A percentile compares a stretch with the other conserved stretches of the same genome.
phyloP scores from a whole-genome alignment of 768 basidiomycete species.

The Russula foetens region DNA sequence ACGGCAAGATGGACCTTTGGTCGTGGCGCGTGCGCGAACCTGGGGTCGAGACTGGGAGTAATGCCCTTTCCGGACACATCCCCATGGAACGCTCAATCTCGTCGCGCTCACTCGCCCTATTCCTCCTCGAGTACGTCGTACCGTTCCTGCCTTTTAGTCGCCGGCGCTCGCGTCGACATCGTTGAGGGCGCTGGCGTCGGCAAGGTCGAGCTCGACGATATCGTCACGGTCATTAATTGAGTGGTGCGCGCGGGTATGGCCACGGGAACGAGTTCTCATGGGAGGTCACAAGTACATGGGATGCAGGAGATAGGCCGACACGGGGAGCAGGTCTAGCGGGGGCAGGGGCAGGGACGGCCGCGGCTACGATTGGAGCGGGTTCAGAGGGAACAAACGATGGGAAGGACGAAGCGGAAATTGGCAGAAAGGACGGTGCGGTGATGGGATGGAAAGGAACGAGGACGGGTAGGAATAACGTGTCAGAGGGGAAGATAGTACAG shows the following conservation, averaged over 20 bases:
- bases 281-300: constrained; percentile 45
- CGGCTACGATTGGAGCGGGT: background rate
- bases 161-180: constrained; percentile 40
- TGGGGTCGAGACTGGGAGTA: background rate
- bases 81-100: constrained; percentile 58
- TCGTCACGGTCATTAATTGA: constrained; percentile 43
- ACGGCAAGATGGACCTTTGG: no score
- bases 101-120: constrained; percentile 31
- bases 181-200: constrained; percentile 64
- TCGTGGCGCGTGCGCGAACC: background rate
- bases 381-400: background rate
- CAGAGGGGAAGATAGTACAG: no score
- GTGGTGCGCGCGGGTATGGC: constrained; percentile 53
- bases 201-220: constrained; percentile 69
- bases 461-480: no score
- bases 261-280: constrained; percentile 58
- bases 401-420: constrained; percentile 5
- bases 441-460: constrained; percentile 6
- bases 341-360: no score
- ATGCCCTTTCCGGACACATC: background rate
- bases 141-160: constrained; percentile 25
- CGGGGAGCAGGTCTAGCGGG: background rate
- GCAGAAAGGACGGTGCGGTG: constrained; percentile 3
- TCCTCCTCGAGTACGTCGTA: constrained; percentile 26
- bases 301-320: constrained; percentile 7